Base-by-base conservation (phyloP, 1,284 basidiomycete species). In the Puccinia polysora region DNA sequence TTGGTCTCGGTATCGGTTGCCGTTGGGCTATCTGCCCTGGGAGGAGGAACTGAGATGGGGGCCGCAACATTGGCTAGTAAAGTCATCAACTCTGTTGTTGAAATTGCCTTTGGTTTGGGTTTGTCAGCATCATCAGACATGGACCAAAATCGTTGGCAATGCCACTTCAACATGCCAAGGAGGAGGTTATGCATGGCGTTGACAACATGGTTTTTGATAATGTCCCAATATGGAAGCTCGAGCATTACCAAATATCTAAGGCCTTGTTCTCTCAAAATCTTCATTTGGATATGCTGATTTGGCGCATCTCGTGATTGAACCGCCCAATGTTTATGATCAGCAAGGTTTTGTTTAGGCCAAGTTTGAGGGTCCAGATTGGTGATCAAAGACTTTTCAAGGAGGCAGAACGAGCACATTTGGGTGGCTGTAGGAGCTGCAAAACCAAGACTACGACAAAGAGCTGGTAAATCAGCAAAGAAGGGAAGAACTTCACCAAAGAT, bases 321-420 rank as follows among this genome's bases (percentile, higher is more conserved):
- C 23, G 34, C 59, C 40, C 36, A 62, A 8, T 43, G 23, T 18
- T 25, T 43, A 47, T 47, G 43, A 15, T 47, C 23, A 28, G 2
- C 4, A n/a, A 43, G 25, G 25, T 32, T 28, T 8, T 28, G 20
- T 15, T 23, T 2, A 15, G 36, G 36, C 38, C 36, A 63, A 2
- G 18, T 5, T 15, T 43, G 12, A 14, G 20, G 60, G 18, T 43
- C n/a, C 6, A 63, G 18, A 32, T 63, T 63, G 25, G 23, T 23
- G 30, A 63, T 63, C 4, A 45, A 2, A 4, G 25, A 10, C 58
- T 68, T 30, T 69, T 12, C 8, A 23, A 73, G 23, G 7, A 40
- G 23, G 36, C 73, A 74, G 36, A 20, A 52, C 1, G 74, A 74
- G 49, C 74, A 74, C 47, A 71, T 62, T n/a, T 7, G 32, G 18